Base-by-base conservation (phyloP, 805 yeast species). In the Novakomyces olei region DNA sequence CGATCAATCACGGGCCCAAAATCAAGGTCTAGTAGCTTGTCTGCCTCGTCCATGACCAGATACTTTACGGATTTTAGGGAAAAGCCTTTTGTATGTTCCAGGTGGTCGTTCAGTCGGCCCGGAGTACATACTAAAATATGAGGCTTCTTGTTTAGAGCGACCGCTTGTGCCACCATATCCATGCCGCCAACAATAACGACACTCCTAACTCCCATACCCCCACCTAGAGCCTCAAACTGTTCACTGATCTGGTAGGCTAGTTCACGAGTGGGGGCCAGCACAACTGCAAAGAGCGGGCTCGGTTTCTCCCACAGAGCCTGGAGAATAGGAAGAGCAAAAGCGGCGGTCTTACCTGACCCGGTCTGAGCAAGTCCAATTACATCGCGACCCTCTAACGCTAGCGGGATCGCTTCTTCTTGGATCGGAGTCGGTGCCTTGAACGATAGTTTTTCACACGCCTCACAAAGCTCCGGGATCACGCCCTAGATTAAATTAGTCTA, bases 311-410 rank as follows among this genome's bases (percentile, higher is more conserved):
- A 83, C 31, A 88, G 60, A 1, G 79, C 72, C 51, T 88, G 95
- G 20, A 88, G 61, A 29, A 88, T 79, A 1, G 98, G 98, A 33
- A 88, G 69, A 5, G 96, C 95, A 61, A 88, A 88, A 0, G 98
- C 98, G 0, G 96, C 98, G 0, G 98, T 88, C 53, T 85, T 85
- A 41, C 98, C 98, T 3, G 94, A 79, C 29, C 98, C 98, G 0
- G 98, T 85, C 48, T 85, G 94, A 0, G 98, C 98, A 39, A 85
- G 63, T 9, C 98, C 98, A 47, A 85, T 81, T 30, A 85, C 73
- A 55, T 85, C 98, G 41, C 80, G 69, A 2, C 94, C 94, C 42
- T 74, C 69, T 14, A 88, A 55, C 3, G 93, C 94, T 41, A 76
- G 75, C 1, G 96, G 96, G 39, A 85, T 76, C 8, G 94, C 67